phyloP scores from a whole-genome alignment of 78 protist species.

The Dictyostelium brefeldianum region DNA sequence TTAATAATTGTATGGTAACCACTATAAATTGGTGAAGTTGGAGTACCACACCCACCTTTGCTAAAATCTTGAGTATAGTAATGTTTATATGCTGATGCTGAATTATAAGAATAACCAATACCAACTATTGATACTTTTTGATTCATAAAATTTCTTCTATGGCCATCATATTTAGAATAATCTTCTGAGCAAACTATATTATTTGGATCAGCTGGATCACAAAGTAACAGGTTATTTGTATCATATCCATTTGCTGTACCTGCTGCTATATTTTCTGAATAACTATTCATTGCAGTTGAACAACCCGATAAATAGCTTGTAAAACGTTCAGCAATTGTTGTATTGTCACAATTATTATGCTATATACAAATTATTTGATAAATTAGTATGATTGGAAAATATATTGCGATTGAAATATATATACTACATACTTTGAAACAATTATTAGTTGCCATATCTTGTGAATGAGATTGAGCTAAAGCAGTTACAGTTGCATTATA shows the following conservation, averaged over 20 bases:
- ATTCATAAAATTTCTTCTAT: not conserved
- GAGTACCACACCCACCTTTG: not conserved
- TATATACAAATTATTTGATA: too few relatives aligned
- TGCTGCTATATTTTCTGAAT: not conserved
- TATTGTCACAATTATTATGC: not conserved
- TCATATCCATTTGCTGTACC: not conserved
- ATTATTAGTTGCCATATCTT: not conserved
- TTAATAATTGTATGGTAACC: not conserved
- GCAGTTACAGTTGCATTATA: not conserved
- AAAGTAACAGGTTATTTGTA: not conserved
- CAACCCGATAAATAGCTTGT: not conserved
- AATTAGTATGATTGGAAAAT: too few relatives aligned
- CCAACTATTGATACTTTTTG: not conserved
- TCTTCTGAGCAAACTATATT: too few relatives aligned
- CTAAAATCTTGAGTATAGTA: not conserved
- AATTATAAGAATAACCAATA: not conserved
- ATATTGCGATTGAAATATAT: too few relatives aligned
- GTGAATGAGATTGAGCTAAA: not conserved
- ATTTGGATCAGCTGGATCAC: not conserved
- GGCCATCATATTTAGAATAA: not conserved
- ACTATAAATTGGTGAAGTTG: not conserved
- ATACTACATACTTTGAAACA: too few relatives aligned
- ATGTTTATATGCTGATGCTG: not conserved
- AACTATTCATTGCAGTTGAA: not conserved
- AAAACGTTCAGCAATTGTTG: not conserved